phyloP scores from a whole-genome alignment of 2,329 filamentous ascomycete species.

The Neofusicoccum kwambonambiense region DNA sequence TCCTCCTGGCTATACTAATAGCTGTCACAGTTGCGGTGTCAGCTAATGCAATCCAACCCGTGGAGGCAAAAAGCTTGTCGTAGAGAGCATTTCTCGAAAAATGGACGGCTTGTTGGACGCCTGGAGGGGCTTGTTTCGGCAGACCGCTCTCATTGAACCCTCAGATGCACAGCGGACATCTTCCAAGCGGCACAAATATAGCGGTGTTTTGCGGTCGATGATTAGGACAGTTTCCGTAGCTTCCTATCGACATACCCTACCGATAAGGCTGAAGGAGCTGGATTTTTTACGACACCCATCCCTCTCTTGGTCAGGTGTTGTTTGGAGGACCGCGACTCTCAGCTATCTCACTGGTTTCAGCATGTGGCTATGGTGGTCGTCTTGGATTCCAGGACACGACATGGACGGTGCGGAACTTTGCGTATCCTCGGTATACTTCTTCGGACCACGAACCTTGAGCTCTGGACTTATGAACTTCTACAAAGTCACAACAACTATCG shows the following conservation, averaged over 20 bases:
- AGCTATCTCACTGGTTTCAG: background rate
- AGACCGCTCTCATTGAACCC: background rate
- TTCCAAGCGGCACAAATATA: no score
- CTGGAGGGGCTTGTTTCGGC: background rate
- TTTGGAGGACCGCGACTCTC: background rate
- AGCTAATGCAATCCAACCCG: conserved; percentile 21
- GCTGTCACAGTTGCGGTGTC: conserved; percentile 22
- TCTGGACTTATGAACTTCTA: background rate
- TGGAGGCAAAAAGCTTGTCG: conserved; percentile 14
- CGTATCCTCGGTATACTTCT: background rate
- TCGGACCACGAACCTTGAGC: background rate
- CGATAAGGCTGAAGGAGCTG: background rate
- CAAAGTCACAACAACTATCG: background rate
- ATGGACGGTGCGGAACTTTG: background rate
- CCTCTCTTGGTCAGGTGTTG: background rate
- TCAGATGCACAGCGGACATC: no score
- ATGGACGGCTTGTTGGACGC: no score
- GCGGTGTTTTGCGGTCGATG: no score
- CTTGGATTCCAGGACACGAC: background rate
- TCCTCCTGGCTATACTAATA: conserved; percentile 25
- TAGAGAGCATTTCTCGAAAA: no score
- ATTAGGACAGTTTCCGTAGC: no score
- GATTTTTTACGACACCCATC: background rate
- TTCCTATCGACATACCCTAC: no score
- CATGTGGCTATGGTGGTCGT: conserved; percentile 6